Evolutionary conservation across 768 basidiomycete genomes (phyloP), one percentile per base, ranked within the genome.

Genomic region (Mycena epipterygia): DNA sequence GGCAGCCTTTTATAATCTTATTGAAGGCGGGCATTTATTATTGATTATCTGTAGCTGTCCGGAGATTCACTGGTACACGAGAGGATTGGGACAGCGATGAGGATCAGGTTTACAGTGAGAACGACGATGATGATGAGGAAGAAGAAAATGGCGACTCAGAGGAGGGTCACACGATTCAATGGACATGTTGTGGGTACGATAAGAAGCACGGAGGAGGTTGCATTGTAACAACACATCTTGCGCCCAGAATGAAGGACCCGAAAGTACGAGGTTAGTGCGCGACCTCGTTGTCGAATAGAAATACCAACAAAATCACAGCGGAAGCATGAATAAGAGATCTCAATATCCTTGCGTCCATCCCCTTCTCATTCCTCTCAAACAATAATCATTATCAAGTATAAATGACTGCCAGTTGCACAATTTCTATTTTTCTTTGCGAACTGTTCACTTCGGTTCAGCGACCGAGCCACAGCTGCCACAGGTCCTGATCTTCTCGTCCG

Each of bases 391-490:
- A n/a, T n/a, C n/a, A n/a, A n/a, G n/a, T n/a, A n/a, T n/a, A n/a
- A n/a, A n/a, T n/a, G n/a, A n/a, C n/a, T n/a, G n/a, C n/a, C n/a
- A n/a, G n/a, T n/a, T n/a, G n/a, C n/a, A n/a, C n/a, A n/a, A n/a
- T n/a, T n/a, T n/a, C n/a, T n/a, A 9, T 35, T 23, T 19, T 27
- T 32, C 4, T 52, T 19, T 19, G 21, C 23, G 14, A 5, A 33
- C 58, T 44, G 19, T 42, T 71, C 81, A 91, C 81, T 90, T 93
- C 0, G 90, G 82, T 49, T 84, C 83, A 0, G 91, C 91, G 5
- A 90, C 80, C 19, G 80, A 77, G 3, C 94, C 94, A 77, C 97
- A 98, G 51, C 82, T 82, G 23, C 82, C 80, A 79, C 97, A 98
- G 62, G 82, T 91, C 51, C 97, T 86, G 67, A 91, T 78, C 30